Base-by-base conservation (phyloP, 2,329 filamentous ascomycete genomes). In the Alternaria gansuensis region DNA sequence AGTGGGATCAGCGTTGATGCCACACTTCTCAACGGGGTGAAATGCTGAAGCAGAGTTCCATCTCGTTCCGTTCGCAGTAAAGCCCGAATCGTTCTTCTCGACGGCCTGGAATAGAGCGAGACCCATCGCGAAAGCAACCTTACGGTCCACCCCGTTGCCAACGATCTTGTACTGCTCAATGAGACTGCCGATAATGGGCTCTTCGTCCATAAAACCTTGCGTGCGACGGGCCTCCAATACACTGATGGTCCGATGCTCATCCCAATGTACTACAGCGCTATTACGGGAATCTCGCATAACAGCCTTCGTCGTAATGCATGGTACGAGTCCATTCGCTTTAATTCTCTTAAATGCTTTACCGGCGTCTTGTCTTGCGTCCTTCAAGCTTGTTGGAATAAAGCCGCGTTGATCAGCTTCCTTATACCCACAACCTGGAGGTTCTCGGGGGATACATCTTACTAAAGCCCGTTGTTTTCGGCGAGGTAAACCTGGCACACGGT, bases 111-210 rank as follows among this genome's bases (percentile, higher is more conserved):
- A 57, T 11, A 93, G 77, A 9, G 82, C 80, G 4, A 90, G 69
- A 0, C 91, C 91, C 1, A 93, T 73, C 0, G 87, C 86, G 17
- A 92, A 75, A 0, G 90, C 85, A 1, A 91, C 84, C 24, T 86
- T 84, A 8, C 90, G 80, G 3, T 90, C 86, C 0, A 96, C 91
- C 28, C 88, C 91, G 73, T 96, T 96, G 0, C 92, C 92, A 0
- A 93, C 81, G 21, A 91, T 85, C 54, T 82, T 84, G 78, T 85
- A 88, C 69, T 91, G 88, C 1, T 87, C 78, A 0, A 36, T 9
- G 0, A 82, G 73, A 0, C 53, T 68, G 0, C 91, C 91, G 1
- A 93, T 74, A 0, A 96, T 73, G 0, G 93, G 83, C 57, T 94
- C 91, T 5, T 87, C 64, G 54, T 94, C 90, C 0, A 82, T 86